A percentile compares a stretch with the other conserved stretches of the same genome.
These are phyloP conservation scores for Phytophthora tubulina DNA, from an alignment of 352 stramenopile genomes.

Conservation along the genomic window DNA sequence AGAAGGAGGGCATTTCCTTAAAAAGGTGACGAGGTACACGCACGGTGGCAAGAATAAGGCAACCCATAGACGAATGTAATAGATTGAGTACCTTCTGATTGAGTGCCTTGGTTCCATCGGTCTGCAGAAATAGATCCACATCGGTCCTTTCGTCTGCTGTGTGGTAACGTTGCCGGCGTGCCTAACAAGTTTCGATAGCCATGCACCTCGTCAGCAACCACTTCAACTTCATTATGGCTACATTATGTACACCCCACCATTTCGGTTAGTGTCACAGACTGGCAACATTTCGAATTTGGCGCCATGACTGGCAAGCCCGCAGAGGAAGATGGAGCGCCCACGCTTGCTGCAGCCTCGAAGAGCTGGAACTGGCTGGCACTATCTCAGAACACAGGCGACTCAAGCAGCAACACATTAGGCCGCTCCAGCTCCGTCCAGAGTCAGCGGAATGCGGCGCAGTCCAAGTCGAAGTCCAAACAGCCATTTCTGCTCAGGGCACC, in stretches of 20 bases:
- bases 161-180: too few species aligned
- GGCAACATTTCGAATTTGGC: slow-evolving; percentile 22
- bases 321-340: neutral
- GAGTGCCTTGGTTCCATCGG: neutral
- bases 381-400: slow-evolving; percentile 37
- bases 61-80: slow-evolving; percentile 26
- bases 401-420: slow-evolving; percentile 15
- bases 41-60: neutral
- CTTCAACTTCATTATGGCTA: slow-evolving; percentile 25
- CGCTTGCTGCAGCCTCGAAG: slow-evolving; percentile 25
- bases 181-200: too few species aligned
- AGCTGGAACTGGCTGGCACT: slow-evolving; percentile 68
- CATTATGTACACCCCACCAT: slow-evolving; percentile 8
- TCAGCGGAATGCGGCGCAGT: slow-evolving; percentile 10
- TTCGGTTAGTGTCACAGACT: neutral
- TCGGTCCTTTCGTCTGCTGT: too few species aligned
- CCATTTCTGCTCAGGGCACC: slow-evolving; percentile 24
- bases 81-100: slow-evolving; percentile 15
- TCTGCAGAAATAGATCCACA: too few species aligned
- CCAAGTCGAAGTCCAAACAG: slow-evolving; percentile 18
- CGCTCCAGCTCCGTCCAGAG: slow-evolving; percentile 23
- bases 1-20: neutral
- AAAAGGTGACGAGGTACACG: neutral
- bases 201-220: neutral
- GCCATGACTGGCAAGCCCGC: slow-evolving; percentile 24